Evolutionary conservation across 176 grass and related monocot genomes (phyloP), one percentile per base, ranked within the genome.

Genomic region (Oropetium thomaeum): DNA sequence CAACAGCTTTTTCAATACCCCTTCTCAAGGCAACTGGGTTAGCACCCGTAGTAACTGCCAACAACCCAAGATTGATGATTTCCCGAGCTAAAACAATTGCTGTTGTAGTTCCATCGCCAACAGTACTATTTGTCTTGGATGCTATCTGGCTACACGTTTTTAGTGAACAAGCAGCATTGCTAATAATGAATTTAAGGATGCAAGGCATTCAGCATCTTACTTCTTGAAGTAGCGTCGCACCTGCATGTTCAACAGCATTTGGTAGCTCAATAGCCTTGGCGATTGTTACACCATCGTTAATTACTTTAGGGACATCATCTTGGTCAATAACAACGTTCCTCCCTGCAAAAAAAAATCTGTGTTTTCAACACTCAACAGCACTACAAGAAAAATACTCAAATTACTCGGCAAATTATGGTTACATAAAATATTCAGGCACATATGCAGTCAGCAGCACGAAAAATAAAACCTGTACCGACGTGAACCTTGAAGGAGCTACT

Each of bases 291-390:
- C 95, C 95, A 73, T 97, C 88, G 53, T 97, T 93, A 28, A 97
- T 97, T 78, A 93, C 86, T 93, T 93, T 91, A 31, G 91, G 95
- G 62, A 93, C 74, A 82, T 88, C 90, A 48, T 84, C 71, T 78
- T 85, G 80, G 78, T 93, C 95, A 23, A 97, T 93, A 78, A 93
- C 86, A 76, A 93, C 95, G 89, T 97, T 97, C 80, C 95, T 83
- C 73, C 95, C 91, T 97, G 89, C 59, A 75, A 58, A 55, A 71
- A 71, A 67, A 58, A 25, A 62, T 49, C 69, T 75, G 26, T 65
- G 45, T 43, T 83, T 55, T 86, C 61, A 79, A 60, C 17, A 44
- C 76, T 71, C 67, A 71, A 48, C 62, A 87, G 59, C 72, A 72
- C 61, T 84, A 87, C 53, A 77, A 61, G 23, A 33, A 19, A 69